Base-by-base conservation (phyloP, 768 basidiomycete species). In the Crassisporium funariophilum region DNA sequence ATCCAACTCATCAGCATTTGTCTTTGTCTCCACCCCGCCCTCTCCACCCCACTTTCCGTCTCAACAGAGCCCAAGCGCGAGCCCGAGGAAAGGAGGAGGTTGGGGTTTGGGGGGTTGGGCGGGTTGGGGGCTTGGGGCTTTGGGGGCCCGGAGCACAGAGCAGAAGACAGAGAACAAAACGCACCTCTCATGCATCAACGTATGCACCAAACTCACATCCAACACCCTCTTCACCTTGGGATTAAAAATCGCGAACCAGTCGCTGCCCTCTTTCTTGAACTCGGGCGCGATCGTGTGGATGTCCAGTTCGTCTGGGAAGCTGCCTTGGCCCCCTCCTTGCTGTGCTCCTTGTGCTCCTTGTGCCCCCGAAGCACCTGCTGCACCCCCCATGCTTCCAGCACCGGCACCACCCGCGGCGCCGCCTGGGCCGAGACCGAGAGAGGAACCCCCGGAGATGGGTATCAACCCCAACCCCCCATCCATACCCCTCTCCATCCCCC, bases 181-280 rank as follows among this genome's bases (percentile, higher is more conserved):
- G 49, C 59, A 92, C 91, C 88, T 91, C 57, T 86, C 84, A 58
- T 95, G 92, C 63, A 79, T 77, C 17, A 95, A 72, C 2, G 88
- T 89, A 62, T 94, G 91, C 16, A 89, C 78, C 46, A 95, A 67
- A 34, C 68, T 67, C 16, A 95, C 85, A 59, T 93, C 88, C 42
- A 91, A 71, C 34, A 77, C 71, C 42, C 79, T 78, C 62, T 86
- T 84, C 36, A 82, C 78, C 60, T 83, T 83, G 34, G 87, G 83
- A 62, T 88, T 92, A 71, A 86, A 92, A 42, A 91, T 74, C 3
- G 85, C 89, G 60, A 87, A 86, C 93, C 93, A 95, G 65, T 93
- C 91, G 27, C 67, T 66, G 1, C 87, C 90, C 60, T 92, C 82
- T 54, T 79, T 82, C 64, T 76, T 81, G 46, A 72, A 62, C 35